These are phyloP conservation scores for Fraxinus cuspidata DNA, from an alignment of 257 asterid species.

Conservation along the genomic window DNA sequence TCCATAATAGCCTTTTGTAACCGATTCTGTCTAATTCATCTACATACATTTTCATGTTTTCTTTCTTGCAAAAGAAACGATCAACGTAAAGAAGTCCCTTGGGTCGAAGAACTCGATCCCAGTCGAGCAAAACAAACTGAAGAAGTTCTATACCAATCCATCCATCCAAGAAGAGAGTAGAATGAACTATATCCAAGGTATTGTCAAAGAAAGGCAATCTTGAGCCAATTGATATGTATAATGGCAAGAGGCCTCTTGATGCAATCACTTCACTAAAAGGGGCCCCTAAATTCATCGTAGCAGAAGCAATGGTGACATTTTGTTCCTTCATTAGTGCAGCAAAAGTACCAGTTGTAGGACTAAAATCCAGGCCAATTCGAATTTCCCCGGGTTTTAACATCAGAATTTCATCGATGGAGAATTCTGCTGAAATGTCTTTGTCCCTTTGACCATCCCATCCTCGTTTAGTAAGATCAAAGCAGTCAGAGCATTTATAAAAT, in stretches of 20 bases:
- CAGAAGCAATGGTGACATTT: constrained; percentile 1
- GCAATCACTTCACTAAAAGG: neutral
- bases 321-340: neutral
- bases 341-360: neutral
- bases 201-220: constrained; percentile 1
- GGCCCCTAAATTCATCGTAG: neutral
- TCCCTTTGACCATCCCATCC: neutral
- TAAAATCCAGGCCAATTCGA: neutral
- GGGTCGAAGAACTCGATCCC: constrained; percentile 6
- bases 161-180: constrained; percentile 7
- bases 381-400: neutral
- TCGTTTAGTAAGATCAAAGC: neutral
- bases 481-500: neutral
- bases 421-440: neutral
- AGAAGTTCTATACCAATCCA: constrained; percentile 1
- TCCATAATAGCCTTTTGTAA: neutral
- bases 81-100: neutral
- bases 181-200: neutral
- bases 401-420: neutral
- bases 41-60: constrained; percentile 3
- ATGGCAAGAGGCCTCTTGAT: neutral
- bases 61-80: constrained; percentile 2
- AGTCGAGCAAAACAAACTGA: neutral
- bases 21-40: neutral
- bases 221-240: neutral